phyloP scores from a whole-genome alignment of 1,284 basidiomycete genomes.

The Erythrobasidium hasegawianum region DNA sequence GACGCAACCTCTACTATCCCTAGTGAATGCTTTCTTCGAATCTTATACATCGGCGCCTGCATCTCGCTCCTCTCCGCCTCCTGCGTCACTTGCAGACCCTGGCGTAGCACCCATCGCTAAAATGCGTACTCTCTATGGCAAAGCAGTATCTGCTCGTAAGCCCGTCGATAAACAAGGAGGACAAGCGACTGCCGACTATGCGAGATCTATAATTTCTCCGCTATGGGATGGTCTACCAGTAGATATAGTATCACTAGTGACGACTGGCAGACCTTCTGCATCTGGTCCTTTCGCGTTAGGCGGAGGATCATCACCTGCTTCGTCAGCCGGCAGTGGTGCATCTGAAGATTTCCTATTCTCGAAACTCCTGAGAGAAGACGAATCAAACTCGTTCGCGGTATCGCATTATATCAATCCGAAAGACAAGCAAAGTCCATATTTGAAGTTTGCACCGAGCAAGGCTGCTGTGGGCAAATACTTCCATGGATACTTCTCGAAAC shows the following conservation, averaged over 20 bases:
- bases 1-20: neutral
- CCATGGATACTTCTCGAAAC: slow-evolving; percentile 24
- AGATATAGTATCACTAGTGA: slow-evolving; percentile 25
- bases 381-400: slow-evolving; percentile 12
- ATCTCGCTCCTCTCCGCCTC: neutral
- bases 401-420: neutral
- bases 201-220: slow-evolving; percentile 21
- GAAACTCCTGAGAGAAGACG: slow-evolving; percentile 30
- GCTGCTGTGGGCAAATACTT: slow-evolving; percentile 27
- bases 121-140: slow-evolving; percentile 10
- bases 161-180: neutral
- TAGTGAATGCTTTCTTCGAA: slow-evolving; percentile 10
- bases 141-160: slow-evolving; percentile 13
- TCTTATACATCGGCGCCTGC: neutral
- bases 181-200: slow-evolving; percentile 16
- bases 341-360: slow-evolving; percentile 23
- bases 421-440: slow-evolving; percentile 5
- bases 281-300: slow-evolving; percentile 25
- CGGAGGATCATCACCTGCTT: neutral
- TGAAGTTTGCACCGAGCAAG: slow-evolving; percentile 22
- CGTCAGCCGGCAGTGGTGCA: neutral
- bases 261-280: slow-evolving; percentile 18
- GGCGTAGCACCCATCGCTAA: slow-evolving; percentile 11
- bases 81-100: slow-evolving; percentile 9
- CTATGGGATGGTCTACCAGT: slow-evolving; percentile 35